Conservation (phyloP, 345 rosid genomes). For the Rhodamnia rubescens region DNA sequence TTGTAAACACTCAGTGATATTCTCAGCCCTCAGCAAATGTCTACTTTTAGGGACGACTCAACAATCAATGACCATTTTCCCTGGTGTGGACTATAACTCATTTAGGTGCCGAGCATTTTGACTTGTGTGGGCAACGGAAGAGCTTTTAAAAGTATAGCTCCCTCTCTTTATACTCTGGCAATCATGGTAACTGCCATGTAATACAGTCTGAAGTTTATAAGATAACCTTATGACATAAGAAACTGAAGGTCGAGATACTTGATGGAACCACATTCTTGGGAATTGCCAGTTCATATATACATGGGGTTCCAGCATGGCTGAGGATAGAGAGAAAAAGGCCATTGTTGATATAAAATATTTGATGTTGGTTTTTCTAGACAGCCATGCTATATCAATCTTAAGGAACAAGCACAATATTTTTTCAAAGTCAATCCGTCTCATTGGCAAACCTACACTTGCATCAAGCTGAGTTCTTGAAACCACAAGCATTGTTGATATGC, state of each 20-base stretch:
- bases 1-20: neutral
- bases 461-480: neutral
- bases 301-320: neutral
- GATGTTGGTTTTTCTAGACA: neutral
- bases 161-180: neutral
- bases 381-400: neutral
- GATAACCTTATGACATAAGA: neutral
- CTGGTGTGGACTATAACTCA: neutral
- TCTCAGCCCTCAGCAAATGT: neutral
- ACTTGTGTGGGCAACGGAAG: neutral
- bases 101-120: neutral
- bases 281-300: neutral
- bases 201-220: neutral
- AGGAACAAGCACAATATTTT: neutral
- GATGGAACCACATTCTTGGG: neutral
- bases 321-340: neutral
- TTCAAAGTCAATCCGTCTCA: neutral
- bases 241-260: neutral
- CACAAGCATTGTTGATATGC: neutral
- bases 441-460: neutral
- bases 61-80: neutral
- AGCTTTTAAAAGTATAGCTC: neutral
- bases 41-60: neutral
- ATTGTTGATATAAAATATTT: too few species aligned
- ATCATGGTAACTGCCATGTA: neutral